These are phyloP conservation scores for Tolypocladium paradoxum DNA, from an alignment of 2,329 filamentous ascomycete genomes.

Conservation along the genomic window DNA sequence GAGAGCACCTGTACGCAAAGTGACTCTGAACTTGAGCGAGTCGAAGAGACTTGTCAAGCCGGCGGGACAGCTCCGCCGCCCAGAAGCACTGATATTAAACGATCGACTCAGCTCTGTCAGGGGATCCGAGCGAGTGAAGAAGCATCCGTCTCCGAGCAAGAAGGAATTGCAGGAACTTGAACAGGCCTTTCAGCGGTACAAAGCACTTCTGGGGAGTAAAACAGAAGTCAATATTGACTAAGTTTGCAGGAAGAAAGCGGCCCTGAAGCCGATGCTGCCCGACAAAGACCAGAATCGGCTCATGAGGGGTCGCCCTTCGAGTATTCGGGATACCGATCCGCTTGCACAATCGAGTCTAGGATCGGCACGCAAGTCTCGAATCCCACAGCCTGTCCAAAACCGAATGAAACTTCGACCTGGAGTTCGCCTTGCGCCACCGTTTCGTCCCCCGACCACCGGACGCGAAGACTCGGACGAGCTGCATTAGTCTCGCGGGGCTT, in stretches of 20 bases:
- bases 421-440: not conserved
- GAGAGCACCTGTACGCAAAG: slow-evolving; percentile 1
- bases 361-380: not conserved
- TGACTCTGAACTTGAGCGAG: not conserved
- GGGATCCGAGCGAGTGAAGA: slow-evolving; percentile 21
- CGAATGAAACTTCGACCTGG: not conserved
- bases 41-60: not conserved
- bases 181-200: slow-evolving; percentile 22
- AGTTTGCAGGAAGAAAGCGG: slow-evolving; percentile 11
- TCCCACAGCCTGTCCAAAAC: not conserved
- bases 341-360: not conserved
- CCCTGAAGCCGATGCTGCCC: slow-evolving; percentile 7
- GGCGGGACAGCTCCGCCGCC: slow-evolving; percentile 1
- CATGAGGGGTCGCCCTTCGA: slow-evolving; percentile 7
- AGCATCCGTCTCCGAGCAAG: slow-evolving; percentile 35
- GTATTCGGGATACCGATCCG: not conserved
- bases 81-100: not conserved
- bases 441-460: not conserved
- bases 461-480: slow-evolving; percentile 1
- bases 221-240: slow-evolving; percentile 18
- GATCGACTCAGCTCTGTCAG: not conserved
- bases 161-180: slow-evolving; percentile 27
- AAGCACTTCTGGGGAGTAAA: slow-evolving; percentile 9
- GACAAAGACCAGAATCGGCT: slow-evolving; percentile 18
- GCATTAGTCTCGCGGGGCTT: not conserved